Conservation (phyloP, 768 basidiomycete genomes). For the Pleurotus platypus region DNA sequence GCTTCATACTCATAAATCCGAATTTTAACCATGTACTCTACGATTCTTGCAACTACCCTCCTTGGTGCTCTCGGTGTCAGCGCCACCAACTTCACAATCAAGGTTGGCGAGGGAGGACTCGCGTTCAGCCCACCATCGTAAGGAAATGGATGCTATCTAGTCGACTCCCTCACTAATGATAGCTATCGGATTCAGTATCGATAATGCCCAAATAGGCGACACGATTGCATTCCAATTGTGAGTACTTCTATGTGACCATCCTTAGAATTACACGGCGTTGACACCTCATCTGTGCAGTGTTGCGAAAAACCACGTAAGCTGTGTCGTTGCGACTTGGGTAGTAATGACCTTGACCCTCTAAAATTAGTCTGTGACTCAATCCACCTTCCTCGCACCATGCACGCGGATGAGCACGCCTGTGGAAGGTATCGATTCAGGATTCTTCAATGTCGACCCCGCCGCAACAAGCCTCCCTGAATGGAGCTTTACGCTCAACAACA, state of each 20-base stretch:
- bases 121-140: constrained; percentile 10
- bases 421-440: constrained; percentile 36
- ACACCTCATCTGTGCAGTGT: constrained; percentile 13
- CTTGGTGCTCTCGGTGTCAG: constrained; percentile 27
- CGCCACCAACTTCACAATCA: constrained; percentile 32
- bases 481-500: constrained; percentile 35
- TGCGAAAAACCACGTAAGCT: constrained; percentile 28
- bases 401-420: constrained; percentile 18
- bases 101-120: constrained; percentile 35
- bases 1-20: constrained; percentile 14
- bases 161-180: neutral
- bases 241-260: neutral
- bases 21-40: constrained; percentile 47
- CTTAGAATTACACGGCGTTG: neutral
- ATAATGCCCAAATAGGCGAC: constrained; percentile 16
- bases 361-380: constrained; percentile 41
- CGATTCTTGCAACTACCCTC: constrained; percentile 35
- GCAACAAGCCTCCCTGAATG: constrained; percentile 29
- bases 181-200: constrained; percentile 2
- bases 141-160: neutral
- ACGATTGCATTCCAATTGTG: constrained; percentile 14
- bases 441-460: constrained; percentile 23
- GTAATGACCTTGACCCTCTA: neutral
- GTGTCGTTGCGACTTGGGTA: too few relatives aligned
- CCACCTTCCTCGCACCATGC: constrained; percentile 42